A percentile compares a stretch with the other conserved stretches of the same genome.
Evolutionary conservation across 352 stramenopile species (phyloP).

Genomic region (Pythium sukuiense): DNA sequence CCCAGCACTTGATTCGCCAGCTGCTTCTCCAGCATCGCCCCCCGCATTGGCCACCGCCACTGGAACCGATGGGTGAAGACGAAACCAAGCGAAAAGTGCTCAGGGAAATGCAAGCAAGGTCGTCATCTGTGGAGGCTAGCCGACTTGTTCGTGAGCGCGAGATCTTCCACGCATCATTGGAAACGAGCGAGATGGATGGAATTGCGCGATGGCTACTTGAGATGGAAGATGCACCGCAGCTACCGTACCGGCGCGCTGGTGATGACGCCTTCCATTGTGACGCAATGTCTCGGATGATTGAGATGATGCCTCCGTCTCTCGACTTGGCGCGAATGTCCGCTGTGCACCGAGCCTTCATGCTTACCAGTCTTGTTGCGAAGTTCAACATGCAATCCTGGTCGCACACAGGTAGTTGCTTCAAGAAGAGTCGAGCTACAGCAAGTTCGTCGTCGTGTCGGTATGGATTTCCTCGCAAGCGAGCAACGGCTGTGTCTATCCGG

Average conservation of each 20-base stretch:
- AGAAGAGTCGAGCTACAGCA: neutral
- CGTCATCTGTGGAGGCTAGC: neutral
- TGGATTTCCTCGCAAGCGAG: neutral
- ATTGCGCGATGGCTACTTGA: slow-evolving; percentile 7
- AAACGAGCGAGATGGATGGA: neutral
- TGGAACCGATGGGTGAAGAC: neutral
- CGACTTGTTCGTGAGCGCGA: neutral
- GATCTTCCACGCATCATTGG: neutral
- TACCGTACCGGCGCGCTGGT: neutral
- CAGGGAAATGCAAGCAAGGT: slow-evolving; percentile 1
- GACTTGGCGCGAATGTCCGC: neutral
- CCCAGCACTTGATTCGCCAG: slow-evolving; percentile 10
- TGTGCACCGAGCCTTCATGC: neutral
- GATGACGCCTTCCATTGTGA: neutral
- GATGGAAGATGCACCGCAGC: neutral
- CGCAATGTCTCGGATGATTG: neutral
- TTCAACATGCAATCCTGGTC: slow-evolving; percentile 3
- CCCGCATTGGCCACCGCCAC: slow-evolving; percentile 12
- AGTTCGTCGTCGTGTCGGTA: neutral
- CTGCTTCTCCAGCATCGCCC: slow-evolving; percentile 7
- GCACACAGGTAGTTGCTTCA: neutral
- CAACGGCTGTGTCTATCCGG: neutral
- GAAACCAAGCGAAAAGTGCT: neutral
- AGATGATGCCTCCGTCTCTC: neutral
- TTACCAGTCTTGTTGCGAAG: neutral